Percentiles rank a stretch among this genome's conserved stretches.
phyloP scores from a whole-genome alignment of 164 flowering plant genomes.

The Chimonanthus salicifolius region DNA sequence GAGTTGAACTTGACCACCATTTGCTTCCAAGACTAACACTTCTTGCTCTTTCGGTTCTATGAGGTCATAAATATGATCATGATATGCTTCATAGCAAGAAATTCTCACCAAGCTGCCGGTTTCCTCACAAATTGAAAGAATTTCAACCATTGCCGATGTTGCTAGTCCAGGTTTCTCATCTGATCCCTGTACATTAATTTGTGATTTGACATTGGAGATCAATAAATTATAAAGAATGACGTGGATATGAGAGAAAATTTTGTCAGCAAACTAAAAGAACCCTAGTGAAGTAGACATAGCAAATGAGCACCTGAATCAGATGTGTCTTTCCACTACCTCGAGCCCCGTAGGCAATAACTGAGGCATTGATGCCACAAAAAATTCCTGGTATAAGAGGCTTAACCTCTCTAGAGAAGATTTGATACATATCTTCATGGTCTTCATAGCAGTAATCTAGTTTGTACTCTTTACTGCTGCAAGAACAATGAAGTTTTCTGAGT shows the following conservation, averaged over 20 bases:
- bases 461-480: constrained; percentile 34
- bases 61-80: constrained; percentile 52
- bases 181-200: constrained; percentile 36
- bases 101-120: constrained; percentile 29
- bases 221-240: background rate
- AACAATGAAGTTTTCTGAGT: background rate
- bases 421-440: constrained; percentile 30
- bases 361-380: constrained; percentile 39
- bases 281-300: background rate
- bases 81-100: constrained; percentile 50
- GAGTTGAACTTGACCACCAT: constrained; percentile 49
- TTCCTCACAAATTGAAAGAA: constrained; percentile 36
- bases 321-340: constrained; percentile 64
- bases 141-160: constrained; percentile 43
- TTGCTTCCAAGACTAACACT: constrained; percentile 41
- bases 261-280: background rate
- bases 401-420: constrained; percentile 46
- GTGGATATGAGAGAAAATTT: background rate
- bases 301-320: constrained; percentile 46
- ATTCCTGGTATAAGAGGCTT: constrained; percentile 42
- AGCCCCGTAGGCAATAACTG: constrained; percentile 67
- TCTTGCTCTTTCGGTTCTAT: constrained; percentile 34
- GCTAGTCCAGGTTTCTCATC: constrained; percentile 56
- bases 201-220: background rate
- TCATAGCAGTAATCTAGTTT: constrained; percentile 59